phyloP scores from a whole-genome alignment of 257 asterid species.

The Leptodermis oblonga region DNA sequence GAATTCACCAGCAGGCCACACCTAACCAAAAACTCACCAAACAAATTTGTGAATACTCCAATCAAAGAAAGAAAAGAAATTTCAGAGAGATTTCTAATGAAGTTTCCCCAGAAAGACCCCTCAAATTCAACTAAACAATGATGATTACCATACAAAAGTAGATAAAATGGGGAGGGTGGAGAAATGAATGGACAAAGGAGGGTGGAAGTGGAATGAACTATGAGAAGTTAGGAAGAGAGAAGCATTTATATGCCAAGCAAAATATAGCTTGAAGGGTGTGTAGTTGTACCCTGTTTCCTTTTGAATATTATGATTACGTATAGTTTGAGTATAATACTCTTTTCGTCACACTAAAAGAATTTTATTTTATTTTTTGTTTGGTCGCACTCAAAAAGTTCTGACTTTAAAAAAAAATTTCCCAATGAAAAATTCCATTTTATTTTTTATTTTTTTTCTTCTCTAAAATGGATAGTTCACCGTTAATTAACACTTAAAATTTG shows the following conservation, averaged over 20 bases:
- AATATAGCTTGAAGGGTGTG: too few species aligned
- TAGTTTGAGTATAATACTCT: too few species aligned
- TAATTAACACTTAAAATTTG: too few species aligned
- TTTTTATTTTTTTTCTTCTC: too few species aligned
- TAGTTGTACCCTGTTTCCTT: too few species aligned
- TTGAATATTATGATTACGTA: too few species aligned
- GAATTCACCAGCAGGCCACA: constrained; percentile 28
- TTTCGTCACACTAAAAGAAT: too few species aligned
- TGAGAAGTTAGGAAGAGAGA: constrained; percentile 13
- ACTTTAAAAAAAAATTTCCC: too few species aligned
- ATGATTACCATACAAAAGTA: constrained; percentile 11
- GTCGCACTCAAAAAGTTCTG: too few species aligned
- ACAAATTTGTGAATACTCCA: constrained; percentile 12
- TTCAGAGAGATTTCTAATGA: constrained; percentile 32
- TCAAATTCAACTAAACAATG: constrained; percentile 26
- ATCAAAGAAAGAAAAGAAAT: constrained; percentile 7
- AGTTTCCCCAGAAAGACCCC: constrained; percentile 31
- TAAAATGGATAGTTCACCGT: too few species aligned
- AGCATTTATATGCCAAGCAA: constrained; percentile 3
- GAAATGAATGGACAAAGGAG: constrained; percentile 20
- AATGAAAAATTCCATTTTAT: too few species aligned
- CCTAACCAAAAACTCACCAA: constrained; percentile 27
- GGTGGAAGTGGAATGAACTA: constrained; percentile 41
- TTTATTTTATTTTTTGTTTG: too few species aligned
- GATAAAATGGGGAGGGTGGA: constrained; percentile 23